Conservation (phyloP, 2,329 filamentous ascomycete species). For the Penicillium sp. region DNA sequence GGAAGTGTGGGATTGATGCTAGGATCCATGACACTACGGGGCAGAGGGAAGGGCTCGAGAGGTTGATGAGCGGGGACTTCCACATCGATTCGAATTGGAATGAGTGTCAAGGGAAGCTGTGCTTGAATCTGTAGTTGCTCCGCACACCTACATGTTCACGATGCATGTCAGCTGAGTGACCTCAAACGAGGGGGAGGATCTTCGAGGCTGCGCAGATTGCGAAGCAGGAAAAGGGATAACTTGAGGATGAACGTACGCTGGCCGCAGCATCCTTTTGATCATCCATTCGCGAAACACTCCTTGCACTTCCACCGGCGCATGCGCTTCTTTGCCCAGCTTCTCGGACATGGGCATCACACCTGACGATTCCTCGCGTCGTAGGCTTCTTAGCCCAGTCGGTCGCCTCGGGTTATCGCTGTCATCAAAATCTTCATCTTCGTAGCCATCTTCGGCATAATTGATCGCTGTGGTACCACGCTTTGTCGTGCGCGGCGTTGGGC, state of each 20-base stretch:
- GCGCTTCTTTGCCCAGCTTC: constrained; percentile 77
- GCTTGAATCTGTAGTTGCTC: constrained; percentile 62
- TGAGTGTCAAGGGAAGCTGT: constrained; percentile 78
- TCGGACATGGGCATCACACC: constrained; percentile 63
- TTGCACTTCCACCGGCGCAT: constrained; percentile 73
- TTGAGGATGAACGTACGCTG: constrained; percentile 36
- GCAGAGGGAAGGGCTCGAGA: constrained; percentile 45
- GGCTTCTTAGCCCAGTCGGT: constrained; percentile 75
- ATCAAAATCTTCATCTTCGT: constrained; percentile 65
- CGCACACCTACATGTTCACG: constrained; percentile 42
- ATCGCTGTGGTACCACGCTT: constrained; percentile 95
- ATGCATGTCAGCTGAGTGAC: constrained; percentile 7
- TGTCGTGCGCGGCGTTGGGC: constrained; percentile 73
- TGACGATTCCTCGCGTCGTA: constrained; percentile 69
- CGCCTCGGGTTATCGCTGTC: constrained; percentile 64
- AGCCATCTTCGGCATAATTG: constrained; percentile 96
- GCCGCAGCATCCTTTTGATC: constrained; percentile 58
- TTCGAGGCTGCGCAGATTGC: constrained; percentile 17
- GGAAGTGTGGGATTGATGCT: constrained; percentile 62
- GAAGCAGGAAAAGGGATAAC: constrained; percentile 6
- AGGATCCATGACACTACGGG: constrained; percentile 40
- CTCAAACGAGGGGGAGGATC: constrained; percentile 6
- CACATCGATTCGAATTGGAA: constrained; percentile 93
- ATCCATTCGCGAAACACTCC: constrained; percentile 96
- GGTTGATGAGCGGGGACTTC: constrained; percentile 70